Conservation (phyloP, 2,329 filamentous ascomycete genomes). For the Nemania sp. region DNA sequence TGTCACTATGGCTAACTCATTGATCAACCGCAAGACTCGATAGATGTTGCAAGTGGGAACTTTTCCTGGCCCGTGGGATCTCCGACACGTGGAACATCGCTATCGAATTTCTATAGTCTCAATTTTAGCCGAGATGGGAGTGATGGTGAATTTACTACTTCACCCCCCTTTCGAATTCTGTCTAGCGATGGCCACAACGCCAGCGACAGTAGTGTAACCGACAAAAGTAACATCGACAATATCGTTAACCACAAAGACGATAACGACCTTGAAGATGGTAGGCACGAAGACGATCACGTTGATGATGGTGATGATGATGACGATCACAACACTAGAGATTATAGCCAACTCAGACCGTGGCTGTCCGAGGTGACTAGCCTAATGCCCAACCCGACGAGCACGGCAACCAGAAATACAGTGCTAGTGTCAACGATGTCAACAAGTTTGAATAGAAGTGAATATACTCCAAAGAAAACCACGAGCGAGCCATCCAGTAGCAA, state of each 20-base stretch:
- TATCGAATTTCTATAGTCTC: conserved; percentile 1
- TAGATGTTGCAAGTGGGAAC: conserved; percentile 4
- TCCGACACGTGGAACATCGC: neutral
- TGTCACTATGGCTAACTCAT: neutral
- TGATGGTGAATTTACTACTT: neutral
- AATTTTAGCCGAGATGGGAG: conserved; percentile 13
- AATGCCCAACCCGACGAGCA: too few relatives aligned
- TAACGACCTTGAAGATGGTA: neutral
- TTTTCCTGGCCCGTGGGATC: conserved; percentile 11
- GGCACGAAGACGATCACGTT: neutral
- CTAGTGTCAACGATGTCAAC: neutral
- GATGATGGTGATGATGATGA: neutral
- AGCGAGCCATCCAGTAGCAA: neutral
- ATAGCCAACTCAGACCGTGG: neutral
- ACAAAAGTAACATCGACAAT: neutral
- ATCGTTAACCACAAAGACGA: neutral
- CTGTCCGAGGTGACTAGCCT: neutral
- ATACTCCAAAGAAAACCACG: neutral
- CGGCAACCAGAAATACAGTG: too few relatives aligned
- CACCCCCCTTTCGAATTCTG: conserved; percentile 12
- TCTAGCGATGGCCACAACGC: neutral
- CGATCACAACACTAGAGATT: neutral
- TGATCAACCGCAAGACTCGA: neutral
- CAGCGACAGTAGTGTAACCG: too few relatives aligned
- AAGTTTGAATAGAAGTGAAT: neutral